phyloP scores from a whole-genome alignment of 2,329 filamentous ascomycete species.

The Fusarium dimerum region DNA sequence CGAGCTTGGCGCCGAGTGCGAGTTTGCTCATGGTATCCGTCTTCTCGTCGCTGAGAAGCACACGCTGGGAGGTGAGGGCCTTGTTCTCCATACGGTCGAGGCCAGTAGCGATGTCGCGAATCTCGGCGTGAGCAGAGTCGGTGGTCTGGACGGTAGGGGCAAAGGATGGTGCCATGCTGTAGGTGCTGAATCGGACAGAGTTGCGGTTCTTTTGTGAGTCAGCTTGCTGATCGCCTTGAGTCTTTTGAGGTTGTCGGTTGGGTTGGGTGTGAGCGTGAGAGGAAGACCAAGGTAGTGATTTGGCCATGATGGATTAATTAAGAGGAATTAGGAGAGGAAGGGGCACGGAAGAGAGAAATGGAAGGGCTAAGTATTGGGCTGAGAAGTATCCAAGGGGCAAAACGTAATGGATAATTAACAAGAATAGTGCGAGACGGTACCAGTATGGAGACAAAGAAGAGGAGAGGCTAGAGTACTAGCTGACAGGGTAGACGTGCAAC shows the following conservation, averaged over 20 bases:
- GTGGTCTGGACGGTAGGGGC: slow-evolving; percentile 55
- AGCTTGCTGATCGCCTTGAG: slow-evolving; percentile 11
- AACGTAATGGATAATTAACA: slow-evolving; percentile 11
- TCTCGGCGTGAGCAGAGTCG: slow-evolving; percentile 59
- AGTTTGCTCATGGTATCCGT: slow-evolving; percentile 80
- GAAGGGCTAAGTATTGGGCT: slow-evolving; percentile 1
- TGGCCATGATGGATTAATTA: slow-evolving; percentile 19
- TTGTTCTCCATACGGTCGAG: slow-evolving; percentile 90
- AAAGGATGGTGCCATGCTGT: slow-evolving; percentile 62
- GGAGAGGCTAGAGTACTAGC: no score
- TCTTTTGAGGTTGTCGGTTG: slow-evolving; percentile 8
- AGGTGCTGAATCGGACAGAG: slow-evolving; percentile 60
- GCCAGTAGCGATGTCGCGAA: slow-evolving; percentile 72
- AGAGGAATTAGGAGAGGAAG: neutral
- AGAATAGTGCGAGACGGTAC: slow-evolving; percentile 15
- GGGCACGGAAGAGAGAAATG: slow-evolving; percentile 7
- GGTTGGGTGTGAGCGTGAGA: slow-evolving; percentile 16
- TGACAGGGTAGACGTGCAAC: no score
- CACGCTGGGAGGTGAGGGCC: slow-evolving; percentile 76
- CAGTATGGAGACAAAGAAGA: no score
- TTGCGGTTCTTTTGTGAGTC: slow-evolving; percentile 46
- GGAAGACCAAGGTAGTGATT: slow-evolving; percentile 17
- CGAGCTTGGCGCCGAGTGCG: slow-evolving; percentile 85
- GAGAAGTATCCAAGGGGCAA: neutral
- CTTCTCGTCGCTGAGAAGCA: slow-evolving; percentile 74